Evolutionary conservation across 2,329 filamentous ascomycete genomes (phyloP).

Genomic region (Endothia cerciana): DNA sequence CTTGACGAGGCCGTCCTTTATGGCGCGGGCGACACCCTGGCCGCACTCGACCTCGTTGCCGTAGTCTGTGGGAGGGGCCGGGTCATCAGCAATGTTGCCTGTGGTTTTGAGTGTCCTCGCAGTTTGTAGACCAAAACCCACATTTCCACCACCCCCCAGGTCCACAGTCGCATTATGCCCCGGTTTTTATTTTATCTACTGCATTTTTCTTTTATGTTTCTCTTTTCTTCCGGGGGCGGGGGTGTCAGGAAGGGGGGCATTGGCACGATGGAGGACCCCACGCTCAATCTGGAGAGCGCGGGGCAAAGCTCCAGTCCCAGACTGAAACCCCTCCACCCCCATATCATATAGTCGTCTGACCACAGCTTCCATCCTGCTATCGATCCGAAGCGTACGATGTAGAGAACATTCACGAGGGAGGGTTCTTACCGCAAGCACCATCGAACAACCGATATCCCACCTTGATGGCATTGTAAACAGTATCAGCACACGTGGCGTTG

Average conservation of each 20-base stretch:
- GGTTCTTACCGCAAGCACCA: constrained; percentile 58
- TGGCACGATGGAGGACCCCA: background rate
- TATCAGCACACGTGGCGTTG: constrained; percentile 72
- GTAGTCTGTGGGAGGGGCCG: constrained; percentile 62
- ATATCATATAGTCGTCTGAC: background rate
- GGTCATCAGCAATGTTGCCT: background rate
- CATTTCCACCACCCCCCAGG: no score
- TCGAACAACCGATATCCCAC: constrained; percentile 64
- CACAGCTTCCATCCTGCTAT: background rate
- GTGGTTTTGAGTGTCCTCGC: background rate
- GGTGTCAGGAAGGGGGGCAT: constrained; percentile 31
- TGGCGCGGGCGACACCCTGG: constrained; percentile 76
- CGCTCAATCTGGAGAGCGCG: background rate
- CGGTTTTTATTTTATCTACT: background rate
- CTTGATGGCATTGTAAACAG: constrained; percentile 76
- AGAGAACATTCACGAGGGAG: background rate
- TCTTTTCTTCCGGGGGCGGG: background rate
- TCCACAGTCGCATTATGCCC: no score
- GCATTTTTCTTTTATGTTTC: background rate
- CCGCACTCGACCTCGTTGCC: constrained; percentile 81
- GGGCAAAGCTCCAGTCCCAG: background rate
- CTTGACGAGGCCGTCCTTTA: constrained; percentile 80
- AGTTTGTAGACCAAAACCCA: background rate
- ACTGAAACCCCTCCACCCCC: background rate
- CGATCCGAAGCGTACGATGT: background rate